Percentiles rank a stretch among this genome's conserved stretches.
phyloP scores from a whole-genome alignment of 192 early-diverging fungal species.

The Backusella luteola region DNA sequence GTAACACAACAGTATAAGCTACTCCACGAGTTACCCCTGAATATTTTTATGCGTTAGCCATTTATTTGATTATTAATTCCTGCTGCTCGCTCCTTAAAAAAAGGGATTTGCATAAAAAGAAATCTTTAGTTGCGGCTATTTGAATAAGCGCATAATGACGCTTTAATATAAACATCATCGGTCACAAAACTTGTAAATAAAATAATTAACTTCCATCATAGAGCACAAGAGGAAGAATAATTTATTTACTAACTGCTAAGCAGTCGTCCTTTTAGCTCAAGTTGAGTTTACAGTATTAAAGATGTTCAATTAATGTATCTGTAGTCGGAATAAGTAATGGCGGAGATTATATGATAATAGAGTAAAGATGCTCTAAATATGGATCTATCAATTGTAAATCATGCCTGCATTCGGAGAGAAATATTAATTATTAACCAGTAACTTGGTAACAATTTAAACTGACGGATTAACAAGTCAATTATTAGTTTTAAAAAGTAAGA shows the following conservation, averaged over 20 bases:
- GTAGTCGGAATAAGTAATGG: neutral
- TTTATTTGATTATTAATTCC: neutral
- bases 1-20: neutral
- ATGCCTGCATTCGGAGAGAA: neutral
- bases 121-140: neutral
- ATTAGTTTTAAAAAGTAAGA: no score
- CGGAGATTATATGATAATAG: neutral
- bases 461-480: neutral
- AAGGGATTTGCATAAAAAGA: neutral
- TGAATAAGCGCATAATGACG: neutral
- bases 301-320: neutral
- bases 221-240: neutral
- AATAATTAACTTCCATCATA: neutral
- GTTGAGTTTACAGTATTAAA: neutral
- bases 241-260: neutral
- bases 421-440: neutral
- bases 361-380: neutral
- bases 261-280: neutral
- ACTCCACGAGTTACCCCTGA: neutral
- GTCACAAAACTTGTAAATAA: neutral
- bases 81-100: neutral
- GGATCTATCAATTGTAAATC: neutral
- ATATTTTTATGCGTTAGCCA: neutral
- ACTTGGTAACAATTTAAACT: neutral
- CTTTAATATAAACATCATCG: conserved; percentile 1